Percentiles rank a stretch among this genome's conserved stretches.
Conservation (phyloP, 2,329 filamentous ascomycete genomes). For the Nemania sp. region DNA sequence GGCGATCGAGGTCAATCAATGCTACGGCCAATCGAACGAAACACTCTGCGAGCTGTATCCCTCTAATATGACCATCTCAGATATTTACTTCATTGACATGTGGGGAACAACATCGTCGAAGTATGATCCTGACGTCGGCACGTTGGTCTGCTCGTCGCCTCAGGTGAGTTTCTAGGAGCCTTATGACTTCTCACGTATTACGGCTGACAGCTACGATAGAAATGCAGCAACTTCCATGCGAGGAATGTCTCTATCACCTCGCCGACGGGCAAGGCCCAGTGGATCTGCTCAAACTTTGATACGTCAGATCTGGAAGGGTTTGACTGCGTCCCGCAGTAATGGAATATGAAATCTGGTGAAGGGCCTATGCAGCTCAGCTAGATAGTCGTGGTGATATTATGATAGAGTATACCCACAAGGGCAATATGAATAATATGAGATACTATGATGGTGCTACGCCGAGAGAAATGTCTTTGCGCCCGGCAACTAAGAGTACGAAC, state of each 20-base stretch:
- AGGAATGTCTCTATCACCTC: slow-evolving; percentile 27
- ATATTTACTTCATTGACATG: slow-evolving; percentile 61
- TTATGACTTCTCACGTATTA: background rate
- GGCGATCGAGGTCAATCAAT: slow-evolving; percentile 67
- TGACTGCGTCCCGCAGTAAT: slow-evolving; percentile 24
- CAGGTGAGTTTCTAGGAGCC: slow-evolving; percentile 39
- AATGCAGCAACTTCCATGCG: slow-evolving; percentile 29
- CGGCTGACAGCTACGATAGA: slow-evolving; percentile 15
- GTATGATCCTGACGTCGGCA: slow-evolving; percentile 49
- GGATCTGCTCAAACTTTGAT: slow-evolving; percentile 29
- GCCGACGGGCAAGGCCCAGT: slow-evolving; percentile 25
- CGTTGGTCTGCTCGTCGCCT: slow-evolving; percentile 51
- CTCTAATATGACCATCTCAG: slow-evolving; percentile 54
- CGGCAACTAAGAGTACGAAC: no score
- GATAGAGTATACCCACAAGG: no score
- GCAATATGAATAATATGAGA: no score
- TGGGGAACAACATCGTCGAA: slow-evolving; percentile 53
- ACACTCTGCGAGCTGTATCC: slow-evolving; percentile 44
- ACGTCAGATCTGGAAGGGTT: slow-evolving; percentile 27
- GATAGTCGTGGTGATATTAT: no score
- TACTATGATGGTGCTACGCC: no score
- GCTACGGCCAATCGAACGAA: slow-evolving; percentile 54
- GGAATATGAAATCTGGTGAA: background rate
- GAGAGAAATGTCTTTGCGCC: no score
- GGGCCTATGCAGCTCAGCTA: background rate